These are phyloP conservation scores for Aspergillus sclerotiicarbonarius DNA, from an alignment of 495 filamentous ascomycete genomes.

Conservation along the genomic window DNA sequence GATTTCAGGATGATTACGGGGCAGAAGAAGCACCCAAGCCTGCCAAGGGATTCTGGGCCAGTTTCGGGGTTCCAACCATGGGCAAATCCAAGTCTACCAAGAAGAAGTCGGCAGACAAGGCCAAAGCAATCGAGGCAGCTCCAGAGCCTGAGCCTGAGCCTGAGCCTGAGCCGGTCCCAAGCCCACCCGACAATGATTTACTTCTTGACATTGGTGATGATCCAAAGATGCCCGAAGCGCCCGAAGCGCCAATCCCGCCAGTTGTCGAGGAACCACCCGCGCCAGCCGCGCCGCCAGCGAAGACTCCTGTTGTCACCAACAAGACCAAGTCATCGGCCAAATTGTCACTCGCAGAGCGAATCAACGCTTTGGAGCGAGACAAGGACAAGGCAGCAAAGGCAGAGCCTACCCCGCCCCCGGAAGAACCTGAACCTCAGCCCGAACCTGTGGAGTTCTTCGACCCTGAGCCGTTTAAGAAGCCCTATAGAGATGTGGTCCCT, in stretches of 20 bases:
- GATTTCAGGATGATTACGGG: constrained; percentile 26
- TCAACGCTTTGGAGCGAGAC: constrained; percentile 46
- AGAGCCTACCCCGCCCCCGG: constrained; percentile 16
- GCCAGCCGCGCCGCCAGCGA: constrained; percentile 32
- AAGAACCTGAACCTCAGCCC: constrained; percentile 16
- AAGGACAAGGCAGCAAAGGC: constrained; percentile 38
- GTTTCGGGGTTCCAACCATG: constrained; percentile 35
- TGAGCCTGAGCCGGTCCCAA: constrained; percentile 18
- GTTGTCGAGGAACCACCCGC: constrained; percentile 37
- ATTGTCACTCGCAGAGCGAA: constrained; percentile 46
- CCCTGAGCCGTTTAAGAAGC: constrained; percentile 23
- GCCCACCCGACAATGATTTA: constrained; percentile 26
- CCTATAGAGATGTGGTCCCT: constrained; percentile 37
- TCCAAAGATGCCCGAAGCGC: constrained; percentile 27
- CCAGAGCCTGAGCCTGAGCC: constrained; percentile 31
- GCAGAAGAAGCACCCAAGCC: constrained; percentile 33
- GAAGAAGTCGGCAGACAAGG: constrained; percentile 35
- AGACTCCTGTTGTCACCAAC: constrained; percentile 27
- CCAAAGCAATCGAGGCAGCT: constrained; percentile 22
- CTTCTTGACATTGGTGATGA: constrained; percentile 36
- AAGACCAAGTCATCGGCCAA: constrained; percentile 44
- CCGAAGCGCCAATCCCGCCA: constrained; percentile 24
- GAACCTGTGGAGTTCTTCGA: constrained; percentile 18
- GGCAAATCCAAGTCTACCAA: constrained; percentile 37
- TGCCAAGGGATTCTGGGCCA: constrained; percentile 48